These are phyloP conservation scores for Cyberlindnera euphorbiiphila DNA, from an alignment of 805 yeast genomes.

Conservation along the genomic window DNA sequence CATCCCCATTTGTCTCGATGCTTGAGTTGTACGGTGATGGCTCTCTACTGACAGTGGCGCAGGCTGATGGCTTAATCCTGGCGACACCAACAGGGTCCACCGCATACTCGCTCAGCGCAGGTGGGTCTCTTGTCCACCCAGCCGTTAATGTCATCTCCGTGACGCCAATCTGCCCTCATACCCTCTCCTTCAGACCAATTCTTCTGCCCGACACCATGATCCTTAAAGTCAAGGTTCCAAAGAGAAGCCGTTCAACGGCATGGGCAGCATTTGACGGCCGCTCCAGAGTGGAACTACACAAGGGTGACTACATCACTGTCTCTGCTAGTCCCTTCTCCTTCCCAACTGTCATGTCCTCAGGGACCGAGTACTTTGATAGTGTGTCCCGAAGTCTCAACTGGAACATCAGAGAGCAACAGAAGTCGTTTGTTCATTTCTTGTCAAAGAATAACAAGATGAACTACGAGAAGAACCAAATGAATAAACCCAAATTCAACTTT, in stretches of 20 bases:
- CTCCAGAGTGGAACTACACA: slow-evolving; percentile 70
- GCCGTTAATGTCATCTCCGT: slow-evolving; percentile 89
- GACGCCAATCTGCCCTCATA: slow-evolving; percentile 96
- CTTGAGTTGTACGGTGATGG: slow-evolving; percentile 88
- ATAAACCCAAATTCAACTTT: slow-evolving; percentile 25
- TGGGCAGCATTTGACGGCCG: slow-evolving; percentile 98
- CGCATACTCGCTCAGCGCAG: slow-evolving; percentile 92
- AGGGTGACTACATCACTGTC: slow-evolving; percentile 83
- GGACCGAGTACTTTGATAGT: slow-evolving; percentile 77
- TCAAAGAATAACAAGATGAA: slow-evolving; percentile 53
- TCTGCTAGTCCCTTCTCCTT: slow-evolving; percentile 88
- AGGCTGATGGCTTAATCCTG: slow-evolving; percentile 88
- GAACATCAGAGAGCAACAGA: slow-evolving; percentile 89
- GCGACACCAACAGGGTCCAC: slow-evolving; percentile 97
- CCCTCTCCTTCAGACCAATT: slow-evolving; percentile 88
- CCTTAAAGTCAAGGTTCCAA: slow-evolving; percentile 77
- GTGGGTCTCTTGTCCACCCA: slow-evolving; percentile 93
- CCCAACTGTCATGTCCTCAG: slow-evolving; percentile 80
- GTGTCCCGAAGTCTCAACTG: slow-evolving; percentile 86
- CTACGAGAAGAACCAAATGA: slow-evolving; percentile 31
- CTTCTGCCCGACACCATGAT: slow-evolving; percentile 91
- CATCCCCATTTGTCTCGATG: slow-evolving; percentile 87
- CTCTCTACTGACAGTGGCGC: slow-evolving; percentile 79
- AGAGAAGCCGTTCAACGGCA: slow-evolving; percentile 80
- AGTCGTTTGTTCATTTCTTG: slow-evolving; percentile 63